Percentiles rank a stretch among this genome's conserved stretches.
phyloP scores from a whole-genome alignment of 202 grass and related monocot genomes.

The Brachypodium distachyon region DNA sequence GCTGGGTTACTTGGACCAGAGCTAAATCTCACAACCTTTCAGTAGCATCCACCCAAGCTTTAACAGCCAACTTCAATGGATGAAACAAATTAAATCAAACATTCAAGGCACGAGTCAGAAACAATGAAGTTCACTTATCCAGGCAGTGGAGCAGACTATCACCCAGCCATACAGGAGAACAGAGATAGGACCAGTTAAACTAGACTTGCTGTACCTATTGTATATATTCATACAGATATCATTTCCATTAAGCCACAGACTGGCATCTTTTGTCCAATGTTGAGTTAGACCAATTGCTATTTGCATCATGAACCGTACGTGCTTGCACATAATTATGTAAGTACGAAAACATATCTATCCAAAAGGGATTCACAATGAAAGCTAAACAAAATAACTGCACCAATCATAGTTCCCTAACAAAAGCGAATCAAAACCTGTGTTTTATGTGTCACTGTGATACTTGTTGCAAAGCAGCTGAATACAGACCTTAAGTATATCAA shows the following conservation, averaged over 20 bases:
- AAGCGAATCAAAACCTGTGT: not conserved
- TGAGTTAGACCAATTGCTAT: not conserved
- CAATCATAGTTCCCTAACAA: constrained; percentile 3
- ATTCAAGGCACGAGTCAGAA: not conserved
- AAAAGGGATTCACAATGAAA: not conserved
- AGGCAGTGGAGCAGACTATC: not conserved
- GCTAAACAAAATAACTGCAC: not conserved
- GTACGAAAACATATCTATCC: not conserved
- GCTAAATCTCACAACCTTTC: not conserved
- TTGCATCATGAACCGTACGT: not conserved
- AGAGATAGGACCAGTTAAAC: not conserved
- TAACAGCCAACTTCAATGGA: no score
- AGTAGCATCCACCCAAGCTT: not conserved
- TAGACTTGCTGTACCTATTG: not conserved
- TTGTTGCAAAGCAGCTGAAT: constrained; percentile 18
- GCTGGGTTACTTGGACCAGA: not conserved
- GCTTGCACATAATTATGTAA: not conserved
- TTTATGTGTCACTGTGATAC: not conserved
- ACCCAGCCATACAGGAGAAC: not conserved
- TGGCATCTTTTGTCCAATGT: not conserved
- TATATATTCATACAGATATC: not conserved
- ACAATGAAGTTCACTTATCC: not conserved
- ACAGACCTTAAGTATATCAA: constrained; percentile 96
- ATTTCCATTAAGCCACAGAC: not conserved
- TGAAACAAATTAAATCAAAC: no score